These are phyloP conservation scores for Globisporangium radiosum DNA, from an alignment of 352 stramenopile genomes.

Conservation along the genomic window DNA sequence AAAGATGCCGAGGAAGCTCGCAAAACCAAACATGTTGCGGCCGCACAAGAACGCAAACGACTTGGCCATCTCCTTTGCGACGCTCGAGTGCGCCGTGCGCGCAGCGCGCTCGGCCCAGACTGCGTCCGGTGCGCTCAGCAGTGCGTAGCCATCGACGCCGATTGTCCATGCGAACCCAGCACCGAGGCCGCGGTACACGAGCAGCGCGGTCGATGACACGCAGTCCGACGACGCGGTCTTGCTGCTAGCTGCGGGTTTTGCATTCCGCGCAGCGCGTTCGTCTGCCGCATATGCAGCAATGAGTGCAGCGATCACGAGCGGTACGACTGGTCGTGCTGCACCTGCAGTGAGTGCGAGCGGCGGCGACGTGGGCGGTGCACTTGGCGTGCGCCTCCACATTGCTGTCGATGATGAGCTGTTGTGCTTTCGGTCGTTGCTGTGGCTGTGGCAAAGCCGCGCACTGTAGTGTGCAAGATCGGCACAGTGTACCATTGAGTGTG, in stretches of 20 bases:
- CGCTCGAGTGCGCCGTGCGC: constrained; percentile 15
- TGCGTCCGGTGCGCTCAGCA: constrained; percentile 28
- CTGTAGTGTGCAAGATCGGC: not conserved
- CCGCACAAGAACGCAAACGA: constrained; percentile 24
- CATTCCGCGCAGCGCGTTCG: constrained; percentile 4
- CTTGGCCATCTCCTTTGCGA: constrained; percentile 23
- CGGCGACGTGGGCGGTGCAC: not conserved
- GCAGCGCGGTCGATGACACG: constrained; percentile 51
- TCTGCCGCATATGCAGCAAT: not conserved
- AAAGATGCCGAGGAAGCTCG: constrained; percentile 69
- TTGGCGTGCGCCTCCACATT: not conserved
- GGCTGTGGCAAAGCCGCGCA: not conserved
- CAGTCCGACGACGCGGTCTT: constrained; percentile 52
- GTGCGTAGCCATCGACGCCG: constrained; percentile 57
- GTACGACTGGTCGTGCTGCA: not conserved
- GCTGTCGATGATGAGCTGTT: not conserved
- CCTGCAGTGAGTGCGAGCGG: not conserved
- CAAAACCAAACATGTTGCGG: constrained; percentile 67
- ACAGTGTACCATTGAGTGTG: too few species aligned
- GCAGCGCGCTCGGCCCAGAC: constrained; percentile 35
- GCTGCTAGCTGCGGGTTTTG: constrained; percentile 4
- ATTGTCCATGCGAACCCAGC: constrained; percentile 71
- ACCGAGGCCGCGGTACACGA: constrained; percentile 54
- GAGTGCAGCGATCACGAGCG: not conserved
- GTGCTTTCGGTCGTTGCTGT: not conserved